These are phyloP conservation scores for Melaleuca quinquenervia DNA, from an alignment of 345 rosid genomes.

Conservation along the genomic window DNA sequence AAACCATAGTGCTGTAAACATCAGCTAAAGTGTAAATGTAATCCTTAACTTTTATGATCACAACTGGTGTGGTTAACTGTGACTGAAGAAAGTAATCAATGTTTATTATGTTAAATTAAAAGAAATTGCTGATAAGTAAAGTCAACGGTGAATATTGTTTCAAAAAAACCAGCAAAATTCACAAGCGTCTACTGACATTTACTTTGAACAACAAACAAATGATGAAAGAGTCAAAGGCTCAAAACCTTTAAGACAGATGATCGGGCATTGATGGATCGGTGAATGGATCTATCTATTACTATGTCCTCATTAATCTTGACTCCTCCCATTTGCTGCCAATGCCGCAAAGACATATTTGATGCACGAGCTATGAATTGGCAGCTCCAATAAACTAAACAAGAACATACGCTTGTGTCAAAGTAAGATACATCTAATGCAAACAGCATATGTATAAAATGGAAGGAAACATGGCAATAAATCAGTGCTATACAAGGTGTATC, in stretches of 20 bases:
- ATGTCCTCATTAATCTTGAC: conserved; percentile 73
- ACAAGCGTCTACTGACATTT: background rate
- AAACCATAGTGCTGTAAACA: background rate
- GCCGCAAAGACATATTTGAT: conserved; percentile 72
- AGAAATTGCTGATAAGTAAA: background rate
- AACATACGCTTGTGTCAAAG: background rate
- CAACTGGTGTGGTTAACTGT: background rate
- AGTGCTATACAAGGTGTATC: background rate
- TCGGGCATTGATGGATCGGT: conserved; percentile 66
- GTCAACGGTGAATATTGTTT: background rate
- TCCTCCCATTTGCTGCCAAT: conserved; percentile 96
- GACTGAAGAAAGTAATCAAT: background rate
- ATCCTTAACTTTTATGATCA: background rate
- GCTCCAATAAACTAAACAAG: conserved; percentile 75
- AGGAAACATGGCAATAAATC: background rate
- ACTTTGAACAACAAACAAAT: background rate
- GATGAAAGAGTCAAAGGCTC: background rate
- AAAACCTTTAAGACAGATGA: conserved; percentile 85
- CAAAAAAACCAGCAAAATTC: background rate
- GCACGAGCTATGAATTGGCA: conserved; percentile 86
- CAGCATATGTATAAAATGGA: background rate
- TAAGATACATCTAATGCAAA: background rate
- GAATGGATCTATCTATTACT: conserved; percentile 72
- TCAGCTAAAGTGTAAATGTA: background rate
- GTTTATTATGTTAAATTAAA: background rate